Evolutionary conservation across 78 protist species (phyloP).

Genomic region (Dictyostelium firmibasis): DNA sequence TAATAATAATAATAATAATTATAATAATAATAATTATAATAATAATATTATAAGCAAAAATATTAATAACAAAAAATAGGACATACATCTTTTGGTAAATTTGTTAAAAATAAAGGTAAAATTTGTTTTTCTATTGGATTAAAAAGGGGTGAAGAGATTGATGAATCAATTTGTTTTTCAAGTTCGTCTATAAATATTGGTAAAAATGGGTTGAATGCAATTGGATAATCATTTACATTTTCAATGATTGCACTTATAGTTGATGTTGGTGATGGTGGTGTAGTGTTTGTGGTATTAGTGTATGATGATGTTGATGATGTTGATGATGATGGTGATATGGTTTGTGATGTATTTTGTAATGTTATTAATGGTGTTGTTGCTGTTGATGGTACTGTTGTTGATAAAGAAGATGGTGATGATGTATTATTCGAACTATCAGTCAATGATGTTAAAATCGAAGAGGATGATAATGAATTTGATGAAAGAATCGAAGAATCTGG

Average conservation of each 20-base stretch:
- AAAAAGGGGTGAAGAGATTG: background rate
- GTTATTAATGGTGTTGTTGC: background rate
- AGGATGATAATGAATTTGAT: conserved; percentile 31
- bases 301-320: background rate
- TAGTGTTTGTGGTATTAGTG: background rate
- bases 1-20: background rate
- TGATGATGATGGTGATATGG: background rate
- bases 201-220: conserved; percentile 57
- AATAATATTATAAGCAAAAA: too few species aligned
- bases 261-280: background rate
- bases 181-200: conserved; percentile 70
- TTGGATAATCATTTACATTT: conserved; percentile 31
- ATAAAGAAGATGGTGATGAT: background rate
- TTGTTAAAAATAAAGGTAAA: conserved; percentile 36
- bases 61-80: too few species aligned
- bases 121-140: conserved; percentile 18
- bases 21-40: background rate
- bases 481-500: background rate
- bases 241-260: background rate
- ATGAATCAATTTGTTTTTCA: conserved; percentile 33
- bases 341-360: background rate
- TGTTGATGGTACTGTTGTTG: background rate
- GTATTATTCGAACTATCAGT: background rate
- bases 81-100: conserved; percentile 72
- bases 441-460: background rate